Base-by-base conservation (phyloP, 2,329 filamentous ascomycete genomes). In the Cordyceps cateniannulata region DNA sequence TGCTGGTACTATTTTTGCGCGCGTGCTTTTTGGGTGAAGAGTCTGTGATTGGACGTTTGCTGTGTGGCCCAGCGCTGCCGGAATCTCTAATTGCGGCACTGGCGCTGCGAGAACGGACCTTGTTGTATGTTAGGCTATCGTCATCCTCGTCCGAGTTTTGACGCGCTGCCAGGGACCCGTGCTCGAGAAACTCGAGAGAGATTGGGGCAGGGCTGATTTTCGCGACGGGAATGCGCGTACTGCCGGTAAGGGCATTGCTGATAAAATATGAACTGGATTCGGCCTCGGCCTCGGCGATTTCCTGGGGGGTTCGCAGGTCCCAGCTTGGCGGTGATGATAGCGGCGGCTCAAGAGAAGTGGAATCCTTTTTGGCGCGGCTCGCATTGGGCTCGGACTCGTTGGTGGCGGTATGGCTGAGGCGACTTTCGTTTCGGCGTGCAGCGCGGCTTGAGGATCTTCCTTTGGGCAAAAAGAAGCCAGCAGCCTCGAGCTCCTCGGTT, bases 201-300 rank as follows among this genome's bases (percentile, higher is more conserved):
- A 96, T 87, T 12, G 92, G 91, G 22, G 85, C 82, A 2, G 90
- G 89, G 70, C 91, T 96, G 16, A 83, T 78, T 68, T 91, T 93
- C 32, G 91, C 86, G 42, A 98, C 81, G 1, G 95, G 95, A 70
- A 99, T 97, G 59, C 91, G 86, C 49, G 93, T 96, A 77, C 76
- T 84, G 77, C 79, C 83, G 75, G 81, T 88, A 69, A 71, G 76
- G 65, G 67, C 82, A 74, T 74, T 83, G 69, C 76, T 73, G 66
- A 79, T 72, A 68, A 79, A 83, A 65, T 84, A 85, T 58, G 74
- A 69, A 52, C 77, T 77, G 45, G 75, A 76, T 69, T 83, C 74
- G 71, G 83, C 79, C 67, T 85, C 77, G 49, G 83, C 79, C 67
- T 85, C 77, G 49, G 88, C 86, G 63, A 90, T 88, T 70, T 96